Evolutionary conservation across 768 basidiomycete species (phyloP), one percentile per base, ranked within the genome.

Genomic region (Suillus placidus): DNA sequence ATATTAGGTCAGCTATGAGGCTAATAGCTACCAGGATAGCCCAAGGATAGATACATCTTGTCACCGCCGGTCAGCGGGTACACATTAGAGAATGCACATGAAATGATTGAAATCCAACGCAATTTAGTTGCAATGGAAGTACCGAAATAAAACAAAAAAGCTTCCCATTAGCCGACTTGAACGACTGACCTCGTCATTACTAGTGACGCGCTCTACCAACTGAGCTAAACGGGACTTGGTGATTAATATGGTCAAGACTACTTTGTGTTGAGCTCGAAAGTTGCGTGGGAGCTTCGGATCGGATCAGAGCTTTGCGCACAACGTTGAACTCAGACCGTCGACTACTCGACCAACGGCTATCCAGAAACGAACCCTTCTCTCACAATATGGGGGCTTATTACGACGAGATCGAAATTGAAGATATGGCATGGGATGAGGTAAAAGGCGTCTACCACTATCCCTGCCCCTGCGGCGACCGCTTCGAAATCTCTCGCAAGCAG

Each of bases 361-460:
- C 42, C n/a, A 47, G 37, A 40, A 34, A n/a, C 52, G 14, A 23
- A 16, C 42, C 7, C 9, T 20, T 30, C 26, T 42, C 26, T 52
- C 34, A 64, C 47, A 62, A 26, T 5, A 93, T 94, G 92, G 91
- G 88, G 18, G 89, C 90, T 26, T 94, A 92, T 78, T 96, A 98
- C 82, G 95, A 98, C 82, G 96, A 97, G 78, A 88, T 98, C 34
- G 95, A 98, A 76, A 97, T 98, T 62, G 97, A 98, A 74, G 96
- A 97, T 73, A 96, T 97, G 90, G 85, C 80, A 18, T 97, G 94
- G 93, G 95, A 97, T 76, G 83, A 84, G 30, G 87, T 84, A 63
- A 92, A 90, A 73, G 75, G 84, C 49, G 91, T 98, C 6, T 98
- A 89, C 73, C 96, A 99, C 82, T 97, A 96, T 76, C 97, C 96